These are phyloP conservation scores for Aspergillus fructus DNA, from an alignment of 2,329 filamentous ascomycete species.

Conservation along the genomic window DNA sequence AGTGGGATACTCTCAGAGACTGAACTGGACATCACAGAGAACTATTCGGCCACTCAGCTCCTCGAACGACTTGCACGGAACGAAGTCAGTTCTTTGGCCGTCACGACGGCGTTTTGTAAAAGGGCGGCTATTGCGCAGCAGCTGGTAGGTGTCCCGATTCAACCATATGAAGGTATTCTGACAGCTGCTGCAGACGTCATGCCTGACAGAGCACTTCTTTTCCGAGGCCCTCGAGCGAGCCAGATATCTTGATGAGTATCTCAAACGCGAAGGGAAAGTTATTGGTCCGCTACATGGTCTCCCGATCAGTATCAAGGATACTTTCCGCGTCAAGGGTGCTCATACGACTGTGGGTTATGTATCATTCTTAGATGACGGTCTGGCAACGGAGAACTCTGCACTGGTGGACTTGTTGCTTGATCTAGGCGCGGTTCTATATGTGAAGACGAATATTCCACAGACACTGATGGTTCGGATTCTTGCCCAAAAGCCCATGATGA, in stretches of 20 bases:
- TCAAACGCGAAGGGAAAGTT: slow-evolving; percentile 39
- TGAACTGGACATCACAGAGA: slow-evolving; percentile 52
- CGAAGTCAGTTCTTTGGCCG: slow-evolving; percentile 37
- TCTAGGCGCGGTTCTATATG: slow-evolving; percentile 64
- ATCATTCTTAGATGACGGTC: slow-evolving; percentile 59
- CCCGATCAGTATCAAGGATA: slow-evolving; percentile 55
- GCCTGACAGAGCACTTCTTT: slow-evolving; percentile 56
- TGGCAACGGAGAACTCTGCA: slow-evolving; percentile 49
- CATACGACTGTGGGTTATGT: slow-evolving; percentile 60
- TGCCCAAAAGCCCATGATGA: background rate
- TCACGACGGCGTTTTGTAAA: slow-evolving; percentile 49
- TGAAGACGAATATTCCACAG: slow-evolving; percentile 68
- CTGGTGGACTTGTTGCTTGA: slow-evolving; percentile 57
- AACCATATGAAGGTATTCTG: background rate
- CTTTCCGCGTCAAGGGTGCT: slow-evolving; percentile 49
- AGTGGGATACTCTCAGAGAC: slow-evolving; percentile 45
- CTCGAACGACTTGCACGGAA: slow-evolving; percentile 26
- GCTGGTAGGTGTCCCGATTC: slow-evolving; percentile 10
- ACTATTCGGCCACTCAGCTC: slow-evolving; percentile 37
- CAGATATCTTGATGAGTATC: slow-evolving; percentile 47
- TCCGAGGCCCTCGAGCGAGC: slow-evolving; percentile 51
- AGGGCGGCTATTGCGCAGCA: slow-evolving; percentile 35
- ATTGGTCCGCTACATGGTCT: slow-evolving; percentile 64
- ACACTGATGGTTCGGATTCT: slow-evolving; percentile 33
- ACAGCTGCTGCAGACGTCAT: slow-evolving; percentile 33